Base-by-base conservation (phyloP, 1,284 basidiomycete species). In the Takashimella tepidaria region DNA sequence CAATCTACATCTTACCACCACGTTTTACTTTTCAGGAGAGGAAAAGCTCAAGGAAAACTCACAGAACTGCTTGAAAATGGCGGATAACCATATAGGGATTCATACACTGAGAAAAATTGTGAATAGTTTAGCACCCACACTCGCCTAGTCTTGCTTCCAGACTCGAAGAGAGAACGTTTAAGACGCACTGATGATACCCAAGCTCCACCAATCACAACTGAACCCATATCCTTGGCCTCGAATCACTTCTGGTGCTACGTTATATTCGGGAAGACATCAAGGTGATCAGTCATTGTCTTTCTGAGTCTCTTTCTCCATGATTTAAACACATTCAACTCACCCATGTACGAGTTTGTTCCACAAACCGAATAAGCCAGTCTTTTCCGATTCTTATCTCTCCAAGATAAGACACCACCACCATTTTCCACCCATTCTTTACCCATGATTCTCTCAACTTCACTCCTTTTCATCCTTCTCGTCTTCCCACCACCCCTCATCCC, bases 201-300 rank as follows among this genome's bases (percentile, higher is more conserved):
- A 80, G 71, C 89, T 92, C 93, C 95, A 98, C 92, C 92, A 98
- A 70, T 98, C 93, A 71, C 91, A 96, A 31, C 87, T 88, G 75
- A 89, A 93, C 46, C 89, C 86, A 75, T 98, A 98, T 22, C 92
- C 93, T 68, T 74, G 63, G 0, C 80, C 80, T 37, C 92, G 83
- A 64, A 98, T 89, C 41, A 98, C 93, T 73, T 98, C 95, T 26
- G 92, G 91, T 10, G 89, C 92, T 90, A 90, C 88, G 86, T 74
- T 66, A 60, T 67, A 69, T 55, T 67, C 69, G n/a, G n/a, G n/a
- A 59, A 67, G 66, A 58, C 64, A 60, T 23, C 13, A 20, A 31
- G 41, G n/a, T n/a, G n/a, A n/a, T 37, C 31, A 16, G 16, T 37
- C 31, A 37, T 8, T 16, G 16, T 37, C 31, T 8, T 37, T 37